These are phyloP conservation scores for Geotrichum bryndzae DNA, from an alignment of 1,139 yeast species.

Conservation along the genomic window DNA sequence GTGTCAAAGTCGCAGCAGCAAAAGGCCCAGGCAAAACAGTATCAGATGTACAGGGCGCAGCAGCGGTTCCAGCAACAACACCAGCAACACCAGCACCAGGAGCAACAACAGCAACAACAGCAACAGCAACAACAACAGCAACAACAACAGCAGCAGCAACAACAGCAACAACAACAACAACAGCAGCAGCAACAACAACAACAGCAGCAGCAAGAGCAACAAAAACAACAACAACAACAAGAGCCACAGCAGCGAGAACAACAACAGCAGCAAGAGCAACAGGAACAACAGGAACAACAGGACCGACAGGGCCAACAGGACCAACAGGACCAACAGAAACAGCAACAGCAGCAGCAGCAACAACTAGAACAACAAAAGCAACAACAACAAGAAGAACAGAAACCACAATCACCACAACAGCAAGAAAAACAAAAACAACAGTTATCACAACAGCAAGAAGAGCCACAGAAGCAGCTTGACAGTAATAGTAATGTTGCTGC, in stretches of 20 bases:
- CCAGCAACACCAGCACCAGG: background rate
- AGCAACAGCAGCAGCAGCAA: slow-evolving; percentile 2
- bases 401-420: background rate
- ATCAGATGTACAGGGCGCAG: slow-evolving; percentile 2
- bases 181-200: background rate
- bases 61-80: background rate
- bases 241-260: background rate
- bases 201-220: background rate
- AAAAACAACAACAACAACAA: background rate
- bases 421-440: background rate
- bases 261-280: no score
- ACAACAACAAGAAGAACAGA: background rate
- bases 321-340: background rate
- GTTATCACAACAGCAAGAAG: background rate
- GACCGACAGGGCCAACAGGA: background rate
- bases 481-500: background rate
- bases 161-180: background rate
- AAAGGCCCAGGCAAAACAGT: slow-evolving; percentile 1
- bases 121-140: slow-evolving; percentile 1
- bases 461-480: background rate
- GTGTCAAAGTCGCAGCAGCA: slow-evolving; percentile 6
- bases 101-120: slow-evolving; percentile 2
- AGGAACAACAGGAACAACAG: no score
- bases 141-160: background rate
- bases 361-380: background rate